These are phyloP conservation scores for Borovskyia barvae DNA, from an alignment of 208 protist species.

Conservation along the genomic window DNA sequence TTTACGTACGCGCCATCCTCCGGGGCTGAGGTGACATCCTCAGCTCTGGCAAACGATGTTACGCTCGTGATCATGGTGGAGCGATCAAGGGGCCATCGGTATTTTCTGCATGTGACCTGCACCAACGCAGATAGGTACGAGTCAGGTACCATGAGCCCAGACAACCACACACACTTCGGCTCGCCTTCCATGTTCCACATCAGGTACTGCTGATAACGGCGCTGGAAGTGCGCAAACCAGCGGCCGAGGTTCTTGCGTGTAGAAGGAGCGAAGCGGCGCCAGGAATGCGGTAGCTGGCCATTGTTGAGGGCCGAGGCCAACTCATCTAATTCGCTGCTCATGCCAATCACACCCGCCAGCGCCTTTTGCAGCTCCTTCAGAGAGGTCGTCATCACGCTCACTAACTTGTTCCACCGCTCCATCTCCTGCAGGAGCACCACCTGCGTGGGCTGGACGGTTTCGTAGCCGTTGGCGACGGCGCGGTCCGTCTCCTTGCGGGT, in stretches of 20 bases:
- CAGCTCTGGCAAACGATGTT: constrained; percentile 68
- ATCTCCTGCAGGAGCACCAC: constrained; percentile 99
- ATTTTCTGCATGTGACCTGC: constrained; percentile 97
- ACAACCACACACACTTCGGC: constrained; percentile 98
- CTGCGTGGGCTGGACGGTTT: constrained; percentile 88
- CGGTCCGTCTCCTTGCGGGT: constrained; percentile 68
- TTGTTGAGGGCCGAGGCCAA: constrained; percentile 93
- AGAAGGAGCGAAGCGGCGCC: constrained; percentile 91
- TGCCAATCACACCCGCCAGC: constrained; percentile 96
- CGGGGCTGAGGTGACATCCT: constrained; percentile 79
- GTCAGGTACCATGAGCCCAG: constrained; percentile 98
- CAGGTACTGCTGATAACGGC: constrained; percentile 93
- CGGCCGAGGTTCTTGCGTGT: constrained; percentile 95
- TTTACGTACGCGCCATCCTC: constrained; percentile 95
- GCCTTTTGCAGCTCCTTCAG: constrained; percentile 96
- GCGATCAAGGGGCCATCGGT: constrained; percentile 98
- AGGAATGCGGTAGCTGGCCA: constrained; percentile 93
- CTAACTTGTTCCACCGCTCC: constrained; percentile 97
- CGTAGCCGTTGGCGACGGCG: constrained; percentile 57
- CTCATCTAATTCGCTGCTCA: constrained; percentile 96
- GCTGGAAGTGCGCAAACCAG: constrained; percentile 97
- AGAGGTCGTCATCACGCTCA: constrained; percentile 87
- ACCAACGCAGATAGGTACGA: constrained; percentile 98
- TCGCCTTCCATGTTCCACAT: constrained; percentile 95
- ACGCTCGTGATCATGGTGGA: constrained; percentile 95